Base-by-base conservation (phyloP, 305 asterid genomes). In the Galium porrigens region DNA sequence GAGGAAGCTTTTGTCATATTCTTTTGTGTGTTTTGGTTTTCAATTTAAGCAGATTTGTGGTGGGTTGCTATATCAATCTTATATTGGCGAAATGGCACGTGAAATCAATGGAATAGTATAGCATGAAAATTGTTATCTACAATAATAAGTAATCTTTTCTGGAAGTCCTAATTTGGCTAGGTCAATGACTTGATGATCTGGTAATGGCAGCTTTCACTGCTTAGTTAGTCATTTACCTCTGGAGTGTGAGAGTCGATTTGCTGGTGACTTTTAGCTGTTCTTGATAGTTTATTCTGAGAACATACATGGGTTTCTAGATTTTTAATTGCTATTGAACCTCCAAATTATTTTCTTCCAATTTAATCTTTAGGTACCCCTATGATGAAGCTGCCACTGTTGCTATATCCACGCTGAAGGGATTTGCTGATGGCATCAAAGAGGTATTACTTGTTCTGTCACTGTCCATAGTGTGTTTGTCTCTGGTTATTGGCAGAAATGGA, bases 311-410 rank as follows among this genome's bases (percentile, higher is more conserved):
- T 34, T 10, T 34, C 29, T 58, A 44, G 36, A 17, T 6, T 12
- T 58, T 18, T 2, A 18, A 32, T n/a, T 15, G 22, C 5, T 58
- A 49, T 33, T 58, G 37, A 34, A 3, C 46, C 18, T 63, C 32
- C 29, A 25, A 46, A 2, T 25, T 54, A 25, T 63, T 55, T 2
- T 20, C 14, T 14, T 37, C 61, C 25, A 33, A 18, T 27, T 5
- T 49, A 53, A 29, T 27, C 46, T 62, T 63, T 82, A 91, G 98
- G 65, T 88, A 91, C 76, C 96, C 96, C 53, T 85, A 42, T 55
- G 85, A 84, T 66, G 88, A 88, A 79, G 98, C 94, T 73, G 96
- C 98, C 62, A 46, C 79, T 49, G 89, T 86, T 70, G 95, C 98
- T 67, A 74, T 91, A 74, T 84, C 96, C 63, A 80, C 95, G 0